These are phyloP conservation scores for Zizania palustris DNA, from an alignment of 202 grass and related monocot genomes.

Conservation along the genomic window DNA sequence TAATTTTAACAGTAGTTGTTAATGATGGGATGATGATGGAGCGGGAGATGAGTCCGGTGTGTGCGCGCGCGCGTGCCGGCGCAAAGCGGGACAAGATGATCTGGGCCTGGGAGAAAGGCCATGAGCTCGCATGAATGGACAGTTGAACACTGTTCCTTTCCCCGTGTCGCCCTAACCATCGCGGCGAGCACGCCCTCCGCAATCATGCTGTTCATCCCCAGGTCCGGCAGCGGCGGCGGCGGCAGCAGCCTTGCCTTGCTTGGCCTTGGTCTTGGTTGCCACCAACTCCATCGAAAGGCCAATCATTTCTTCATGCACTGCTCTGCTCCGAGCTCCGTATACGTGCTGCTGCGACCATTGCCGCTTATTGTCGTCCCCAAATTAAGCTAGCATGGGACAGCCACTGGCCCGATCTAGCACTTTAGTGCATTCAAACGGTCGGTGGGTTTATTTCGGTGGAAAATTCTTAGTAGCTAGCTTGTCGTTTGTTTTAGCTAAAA, in stretches of 20 bases:
- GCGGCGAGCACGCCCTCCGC: slow-evolving; percentile 48
- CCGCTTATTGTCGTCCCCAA: slow-evolving; percentile 16
- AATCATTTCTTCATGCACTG: slow-evolving; percentile 72
- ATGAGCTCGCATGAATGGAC: slow-evolving; percentile 56
- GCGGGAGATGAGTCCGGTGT: slow-evolving; percentile 29
- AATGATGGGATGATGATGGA: slow-evolving; percentile 72
- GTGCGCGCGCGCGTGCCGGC: slow-evolving; percentile 55
- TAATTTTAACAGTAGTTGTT: too few species aligned
- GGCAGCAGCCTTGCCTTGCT: slow-evolving; percentile 9
- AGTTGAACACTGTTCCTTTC: slow-evolving; percentile 48
- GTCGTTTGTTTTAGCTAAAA: too few species aligned
- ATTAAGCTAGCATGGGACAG: too few species aligned
- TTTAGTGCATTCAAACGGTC: too few species aligned
- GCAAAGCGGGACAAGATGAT: slow-evolving; percentile 79
- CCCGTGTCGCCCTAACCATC: slow-evolving; percentile 10
- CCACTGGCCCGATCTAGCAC: too few species aligned
- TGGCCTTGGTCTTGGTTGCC: slow-evolving; percentile 33
- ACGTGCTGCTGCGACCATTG: slow-evolving; percentile 64
- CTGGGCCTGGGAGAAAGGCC: slow-evolving; percentile 44
- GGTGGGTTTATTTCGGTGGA: too few species aligned
- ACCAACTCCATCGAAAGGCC: slow-evolving; percentile 52
- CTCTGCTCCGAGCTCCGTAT: slow-evolving; percentile 53
- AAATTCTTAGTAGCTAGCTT: too few species aligned
- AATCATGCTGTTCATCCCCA: slow-evolving; percentile 52
- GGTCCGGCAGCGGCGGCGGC: slow-evolving; percentile 22